phyloP scores from a whole-genome alignment of 164 flowering plant species.

The Tinospora cordifolia region DNA sequence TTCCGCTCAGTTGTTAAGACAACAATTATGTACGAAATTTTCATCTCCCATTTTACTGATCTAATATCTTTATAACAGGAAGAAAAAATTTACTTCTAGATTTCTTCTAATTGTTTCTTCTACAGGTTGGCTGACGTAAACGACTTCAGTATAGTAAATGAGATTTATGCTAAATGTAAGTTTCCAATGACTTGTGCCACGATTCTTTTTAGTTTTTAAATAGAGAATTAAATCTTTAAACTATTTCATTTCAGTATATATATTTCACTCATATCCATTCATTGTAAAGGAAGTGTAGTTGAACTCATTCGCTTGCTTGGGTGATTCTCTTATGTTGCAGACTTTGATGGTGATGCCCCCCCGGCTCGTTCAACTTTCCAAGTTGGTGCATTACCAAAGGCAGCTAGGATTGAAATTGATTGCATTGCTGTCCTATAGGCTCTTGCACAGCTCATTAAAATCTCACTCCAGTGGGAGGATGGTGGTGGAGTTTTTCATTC shows the following conservation, averaged over 20 bases:
- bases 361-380: constrained; percentile 93
- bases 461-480: neutral
- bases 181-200: neutral
- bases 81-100: neutral
- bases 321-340: constrained; percentile 39
- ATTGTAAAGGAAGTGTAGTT: neutral
- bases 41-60: neutral
- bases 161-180: constrained; percentile 93
- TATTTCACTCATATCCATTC: neutral
- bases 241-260: too few relatives aligned
- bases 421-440: constrained; percentile 72
- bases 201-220: neutral
- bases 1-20: constrained; percentile 92
- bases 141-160: constrained; percentile 96
- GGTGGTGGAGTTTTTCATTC: neutral
- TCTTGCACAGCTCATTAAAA: neutral
- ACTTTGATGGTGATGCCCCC: constrained; percentile 68
- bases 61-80: neutral
- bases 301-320: neutral
- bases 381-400: constrained; percentile 81
- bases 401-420: constrained; percentile 86
- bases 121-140: constrained; percentile 94
- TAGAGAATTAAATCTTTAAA: too few relatives aligned
- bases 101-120: constrained; percentile 1
- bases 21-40: constrained; percentile 61